Evolutionary conservation across 2,329 filamentous ascomycete genomes (phyloP).

Genomic region (Mycogone perniciosa): DNA sequence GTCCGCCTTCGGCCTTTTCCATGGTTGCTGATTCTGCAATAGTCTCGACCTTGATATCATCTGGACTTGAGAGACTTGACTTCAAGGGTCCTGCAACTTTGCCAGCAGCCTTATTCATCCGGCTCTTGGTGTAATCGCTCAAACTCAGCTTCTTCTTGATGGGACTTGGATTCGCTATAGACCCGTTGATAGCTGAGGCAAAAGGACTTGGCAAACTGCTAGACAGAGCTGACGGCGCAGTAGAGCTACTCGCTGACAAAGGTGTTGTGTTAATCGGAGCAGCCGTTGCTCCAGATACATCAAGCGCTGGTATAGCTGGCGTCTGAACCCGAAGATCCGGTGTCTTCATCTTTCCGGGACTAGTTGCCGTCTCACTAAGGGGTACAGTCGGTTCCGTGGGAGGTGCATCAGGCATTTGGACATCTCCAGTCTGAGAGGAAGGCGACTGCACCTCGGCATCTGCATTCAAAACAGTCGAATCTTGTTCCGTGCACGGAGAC

Average conservation of each 20-base stretch:
- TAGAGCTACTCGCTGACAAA: conserved; percentile 37
- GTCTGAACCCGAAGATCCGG: conserved; percentile 49
- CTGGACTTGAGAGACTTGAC: conserved; percentile 29
- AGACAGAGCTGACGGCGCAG: conserved; percentile 45
- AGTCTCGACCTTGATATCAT: conserved; percentile 33
- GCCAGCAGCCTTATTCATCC: conserved; percentile 48
- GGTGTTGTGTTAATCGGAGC: conserved; percentile 38
- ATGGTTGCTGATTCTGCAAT: conserved; percentile 24
- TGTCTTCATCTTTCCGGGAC: conserved; percentile 30
- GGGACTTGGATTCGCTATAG: conserved; percentile 47
- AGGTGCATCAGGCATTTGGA: conserved; percentile 26
- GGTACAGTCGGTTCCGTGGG: conserved; percentile 18
- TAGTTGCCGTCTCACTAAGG: neutral
- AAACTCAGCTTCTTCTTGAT: conserved; percentile 62
- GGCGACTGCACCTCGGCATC: conserved; percentile 21
- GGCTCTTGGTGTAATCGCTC: conserved; percentile 58
- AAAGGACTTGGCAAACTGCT: conserved; percentile 38
- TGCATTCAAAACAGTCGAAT: conserved; percentile 15
- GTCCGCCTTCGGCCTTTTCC: conserved; percentile 23
- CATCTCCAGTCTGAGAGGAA: conserved; percentile 19
- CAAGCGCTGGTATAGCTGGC: conserved; percentile 49
- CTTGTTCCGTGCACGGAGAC: conserved; percentile 29
- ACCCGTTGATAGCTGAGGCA: conserved; percentile 35
- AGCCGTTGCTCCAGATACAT: conserved; percentile 28
- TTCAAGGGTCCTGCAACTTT: conserved; percentile 28